phyloP scores from a whole-genome alignment of 352 stramenopile species.

The Pythium chondricola region DNA sequence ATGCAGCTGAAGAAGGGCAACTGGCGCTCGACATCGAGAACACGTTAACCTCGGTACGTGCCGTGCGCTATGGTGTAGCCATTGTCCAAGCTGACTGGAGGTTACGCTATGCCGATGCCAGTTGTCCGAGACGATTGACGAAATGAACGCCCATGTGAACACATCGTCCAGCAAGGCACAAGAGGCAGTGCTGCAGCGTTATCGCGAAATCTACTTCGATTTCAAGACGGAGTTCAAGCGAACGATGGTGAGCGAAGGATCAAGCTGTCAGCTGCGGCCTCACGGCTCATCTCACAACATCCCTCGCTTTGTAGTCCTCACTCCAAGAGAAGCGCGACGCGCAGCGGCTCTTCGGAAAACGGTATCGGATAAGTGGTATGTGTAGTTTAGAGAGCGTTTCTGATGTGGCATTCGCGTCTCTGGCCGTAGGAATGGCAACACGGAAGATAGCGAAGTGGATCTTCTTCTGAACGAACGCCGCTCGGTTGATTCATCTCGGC shows the following conservation, averaged over 20 bases:
- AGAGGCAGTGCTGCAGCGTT: conserved; percentile 90
- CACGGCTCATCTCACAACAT: not conserved
- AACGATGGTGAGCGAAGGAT: conserved; percentile 43
- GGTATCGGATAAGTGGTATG: conserved; percentile 30
- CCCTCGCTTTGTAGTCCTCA: conserved; percentile 28
- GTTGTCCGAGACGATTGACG: conserved; percentile 82
- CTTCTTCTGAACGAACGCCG: conserved; percentile 75
- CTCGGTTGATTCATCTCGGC: conserved; percentile 71
- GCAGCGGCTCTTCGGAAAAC: conserved; percentile 75
- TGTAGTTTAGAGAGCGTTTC: not conserved
- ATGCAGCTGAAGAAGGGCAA: conserved; percentile 51
- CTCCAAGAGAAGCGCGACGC: conserved; percentile 80
- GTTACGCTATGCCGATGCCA: conserved; percentile 16
- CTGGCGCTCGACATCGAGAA: conserved; percentile 78
- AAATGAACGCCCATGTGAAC: conserved; percentile 74
- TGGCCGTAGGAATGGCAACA: conserved; percentile 4
- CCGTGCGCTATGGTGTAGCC: conserved; percentile 10
- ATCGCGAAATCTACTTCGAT: conserved; percentile 95
- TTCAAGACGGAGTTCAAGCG: conserved; percentile 93
- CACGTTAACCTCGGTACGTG: conserved; percentile 43
- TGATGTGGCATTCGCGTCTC: not conserved
- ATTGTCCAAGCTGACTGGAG: conserved; percentile 79
- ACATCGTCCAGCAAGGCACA: conserved; percentile 71
- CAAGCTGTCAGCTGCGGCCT: not conserved
- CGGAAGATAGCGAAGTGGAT: conserved; percentile 70